Conservation (phyloP, 129 eudicot species). For the Daucus carota region DNA sequence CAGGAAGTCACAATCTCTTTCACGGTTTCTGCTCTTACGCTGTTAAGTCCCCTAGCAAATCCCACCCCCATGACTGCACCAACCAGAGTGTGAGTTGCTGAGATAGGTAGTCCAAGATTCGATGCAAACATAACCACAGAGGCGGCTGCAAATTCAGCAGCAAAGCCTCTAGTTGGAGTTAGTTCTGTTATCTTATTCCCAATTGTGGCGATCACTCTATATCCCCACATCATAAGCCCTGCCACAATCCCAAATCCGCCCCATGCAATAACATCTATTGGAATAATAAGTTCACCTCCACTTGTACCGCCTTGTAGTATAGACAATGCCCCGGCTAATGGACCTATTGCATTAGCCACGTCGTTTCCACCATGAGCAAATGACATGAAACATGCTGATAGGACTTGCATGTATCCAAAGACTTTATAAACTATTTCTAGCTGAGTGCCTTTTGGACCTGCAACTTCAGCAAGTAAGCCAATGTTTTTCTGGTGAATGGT, state of each 20-base stretch:
- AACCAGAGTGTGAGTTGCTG: slow-evolving; percentile 92
- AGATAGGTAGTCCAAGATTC: slow-evolving; percentile 87
- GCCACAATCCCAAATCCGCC: slow-evolving; percentile 99
- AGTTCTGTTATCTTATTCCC: slow-evolving; percentile 95
- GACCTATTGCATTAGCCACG: slow-evolving; percentile 95
- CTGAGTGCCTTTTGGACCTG: slow-evolving; percentile 93
- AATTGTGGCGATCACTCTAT: slow-evolving; percentile 89
- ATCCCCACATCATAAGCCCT: slow-evolving; percentile 96
- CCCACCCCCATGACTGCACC: slow-evolving; percentile 99
- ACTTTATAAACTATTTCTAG: slow-evolving; percentile 86
- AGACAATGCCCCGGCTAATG: slow-evolving; percentile 83
- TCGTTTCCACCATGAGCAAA: slow-evolving; percentile 99
- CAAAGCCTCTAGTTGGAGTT: slow-evolving; percentile 96
- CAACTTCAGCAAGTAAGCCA: slow-evolving; percentile 75
- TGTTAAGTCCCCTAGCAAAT: slow-evolving; percentile 91
- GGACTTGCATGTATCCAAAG: slow-evolving; percentile 86
- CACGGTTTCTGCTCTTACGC: slow-evolving; percentile 92
- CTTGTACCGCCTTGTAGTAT: slow-evolving; percentile 73
- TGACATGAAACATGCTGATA: slow-evolving; percentile 99
- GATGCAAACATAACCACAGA: slow-evolving; percentile 94
- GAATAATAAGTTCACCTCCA: slow-evolving; percentile 74
- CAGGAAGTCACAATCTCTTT: slow-evolving; percentile 94
- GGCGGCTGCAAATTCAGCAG: slow-evolving; percentile 98
- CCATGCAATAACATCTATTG: slow-evolving; percentile 86
- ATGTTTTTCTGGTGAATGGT: slow-evolving; percentile 27